Evolutionary conservation across 2,329 filamentous ascomycete genomes (phyloP).

Genomic region (Paramyrothecium sp.): DNA sequence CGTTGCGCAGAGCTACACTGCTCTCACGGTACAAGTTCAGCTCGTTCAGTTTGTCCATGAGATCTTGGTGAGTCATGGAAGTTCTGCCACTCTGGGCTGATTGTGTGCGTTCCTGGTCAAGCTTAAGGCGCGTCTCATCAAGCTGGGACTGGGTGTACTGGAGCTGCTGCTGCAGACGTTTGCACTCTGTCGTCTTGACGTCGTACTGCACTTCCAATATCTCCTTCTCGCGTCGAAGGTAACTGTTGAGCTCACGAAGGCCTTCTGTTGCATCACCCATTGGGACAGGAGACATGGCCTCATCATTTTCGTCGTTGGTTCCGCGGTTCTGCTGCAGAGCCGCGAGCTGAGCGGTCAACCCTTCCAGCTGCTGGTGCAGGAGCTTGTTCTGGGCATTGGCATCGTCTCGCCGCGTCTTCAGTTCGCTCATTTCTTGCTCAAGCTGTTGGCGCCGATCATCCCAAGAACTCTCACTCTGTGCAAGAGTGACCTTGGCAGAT

Average conservation of each 20-base stretch:
- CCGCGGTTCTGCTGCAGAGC: slow-evolving; percentile 74
- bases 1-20: slow-evolving; percentile 84
- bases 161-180: slow-evolving; percentile 85
- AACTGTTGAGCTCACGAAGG: slow-evolving; percentile 86
- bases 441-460: slow-evolving; percentile 76
- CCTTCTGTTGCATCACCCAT: slow-evolving; percentile 66
- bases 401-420: slow-evolving; percentile 78
- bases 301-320: slow-evolving; percentile 48
- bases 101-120: slow-evolving; percentile 82
- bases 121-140: slow-evolving; percentile 83
- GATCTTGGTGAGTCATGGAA: slow-evolving; percentile 78
- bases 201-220: slow-evolving; percentile 97
- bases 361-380: slow-evolving; percentile 85
- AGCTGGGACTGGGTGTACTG: slow-evolving; percentile 85
- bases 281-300: slow-evolving; percentile 49
- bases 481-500: slow-evolving; percentile 74
- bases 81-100: slow-evolving; percentile 71
- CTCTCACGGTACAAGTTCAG: slow-evolving; percentile 95
- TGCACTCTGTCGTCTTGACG: slow-evolving; percentile 81
- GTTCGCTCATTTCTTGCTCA: slow-evolving; percentile 78
- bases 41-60: slow-evolving; percentile 94
- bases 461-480: slow-evolving; percentile 86
- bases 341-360: slow-evolving; percentile 75
- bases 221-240: slow-evolving; percentile 92
- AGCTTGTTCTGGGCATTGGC: slow-evolving; percentile 86